These are phyloP conservation scores for Annona squamosa DNA, from an alignment of 164 flowering plant species.

Conservation along the genomic window DNA sequence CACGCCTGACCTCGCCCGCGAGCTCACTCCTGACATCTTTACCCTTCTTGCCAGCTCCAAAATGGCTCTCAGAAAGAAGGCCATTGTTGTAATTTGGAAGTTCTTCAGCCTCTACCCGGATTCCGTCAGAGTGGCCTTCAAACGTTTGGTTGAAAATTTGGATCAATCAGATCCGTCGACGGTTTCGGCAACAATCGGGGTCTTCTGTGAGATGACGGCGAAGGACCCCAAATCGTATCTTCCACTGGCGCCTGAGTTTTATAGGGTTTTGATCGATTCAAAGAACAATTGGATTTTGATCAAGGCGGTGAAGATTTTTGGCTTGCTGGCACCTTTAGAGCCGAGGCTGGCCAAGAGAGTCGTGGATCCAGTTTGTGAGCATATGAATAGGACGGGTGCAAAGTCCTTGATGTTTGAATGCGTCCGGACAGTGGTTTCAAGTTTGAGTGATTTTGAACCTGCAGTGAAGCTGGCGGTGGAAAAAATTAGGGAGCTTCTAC, in stretches of 20 bases:
- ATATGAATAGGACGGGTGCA: conserved; percentile 62
- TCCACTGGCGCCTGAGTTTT: conserved; percentile 90
- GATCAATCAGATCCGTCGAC: conserved; percentile 51
- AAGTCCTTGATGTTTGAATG: conserved; percentile 91
- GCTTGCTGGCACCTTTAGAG: conserved; percentile 56
- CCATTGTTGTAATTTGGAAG: conserved; percentile 53
- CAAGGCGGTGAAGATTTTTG: conserved; percentile 83
- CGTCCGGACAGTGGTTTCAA: conserved; percentile 52
- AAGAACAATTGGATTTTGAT: conserved; percentile 92
- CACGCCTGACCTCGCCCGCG: conserved; percentile 61
- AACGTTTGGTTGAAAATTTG: conserved; percentile 78
- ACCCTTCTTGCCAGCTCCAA: conserved; percentile 48
- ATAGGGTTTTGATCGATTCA: conserved; percentile 68
- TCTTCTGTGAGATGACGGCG: conserved; percentile 65
- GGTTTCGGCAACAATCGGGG: conserved; percentile 66
- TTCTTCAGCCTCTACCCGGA: conserved; percentile 68
- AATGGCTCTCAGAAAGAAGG: conserved; percentile 50
- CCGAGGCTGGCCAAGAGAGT: conserved; percentile 72
- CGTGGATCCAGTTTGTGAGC: conserved; percentile 79
- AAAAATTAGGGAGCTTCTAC: conserved; percentile 60
- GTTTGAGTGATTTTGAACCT: conserved; percentile 57
- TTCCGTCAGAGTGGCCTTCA: conserved; percentile 78
- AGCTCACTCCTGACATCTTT: conserved; percentile 67
- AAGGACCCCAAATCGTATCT: conserved; percentile 65
- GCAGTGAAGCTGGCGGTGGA: conserved; percentile 64